Percentiles rank a stretch among this genome's conserved stretches.
phyloP scores from a whole-genome alignment of 2,329 filamentous ascomycete species.

The Xylariaceae sp. region DNA sequence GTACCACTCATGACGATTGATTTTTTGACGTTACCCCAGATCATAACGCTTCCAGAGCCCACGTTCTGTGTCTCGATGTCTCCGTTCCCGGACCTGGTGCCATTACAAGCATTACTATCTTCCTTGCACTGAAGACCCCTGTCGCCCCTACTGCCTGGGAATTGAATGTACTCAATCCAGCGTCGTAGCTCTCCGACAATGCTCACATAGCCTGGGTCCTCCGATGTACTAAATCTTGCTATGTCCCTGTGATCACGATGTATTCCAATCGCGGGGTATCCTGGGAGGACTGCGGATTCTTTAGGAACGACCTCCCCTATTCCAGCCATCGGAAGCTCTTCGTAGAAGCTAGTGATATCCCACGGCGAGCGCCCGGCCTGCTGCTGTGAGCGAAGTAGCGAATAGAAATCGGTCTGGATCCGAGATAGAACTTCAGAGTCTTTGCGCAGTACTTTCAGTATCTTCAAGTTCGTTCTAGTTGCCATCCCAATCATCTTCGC shows the following conservation, averaged over 20 bases:
- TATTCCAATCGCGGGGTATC: slow-evolving; percentile 9
- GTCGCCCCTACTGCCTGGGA: not conserved
- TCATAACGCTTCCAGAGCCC: slow-evolving; percentile 3
- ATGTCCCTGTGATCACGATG: slow-evolving; percentile 12
- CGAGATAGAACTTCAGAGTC: slow-evolving; percentile 9
- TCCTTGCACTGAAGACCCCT: not conserved
- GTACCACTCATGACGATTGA: slow-evolving; percentile 14
- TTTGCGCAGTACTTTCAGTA: slow-evolving; percentile 4
- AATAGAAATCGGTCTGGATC: slow-evolving; percentile 11
- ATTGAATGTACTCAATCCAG: slow-evolving; percentile 1
- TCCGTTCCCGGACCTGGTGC: not conserved
- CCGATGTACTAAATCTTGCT: not conserved
- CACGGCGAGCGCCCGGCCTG: not conserved
- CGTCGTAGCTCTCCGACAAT: slow-evolving; percentile 15
- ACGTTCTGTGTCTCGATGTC: too few relatives aligned
- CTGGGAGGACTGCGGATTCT: slow-evolving; percentile 3
- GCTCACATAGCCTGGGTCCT: slow-evolving; percentile 7
- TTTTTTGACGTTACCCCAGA: slow-evolving; percentile 13
- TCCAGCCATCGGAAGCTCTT: slow-evolving; percentile 10
- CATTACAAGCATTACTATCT: not conserved
- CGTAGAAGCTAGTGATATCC: slow-evolving; percentile 16
- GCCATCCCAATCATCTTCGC: not conserved
- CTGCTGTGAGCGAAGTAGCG: not conserved
- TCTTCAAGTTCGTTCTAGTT: not conserved
- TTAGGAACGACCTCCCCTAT: slow-evolving; percentile 3